Percentiles rank a stretch among this genome's conserved stretches.
phyloP scores from a whole-genome alignment of 176 grass and related monocot species.

The Miscanthus lutarioriparius region DNA sequence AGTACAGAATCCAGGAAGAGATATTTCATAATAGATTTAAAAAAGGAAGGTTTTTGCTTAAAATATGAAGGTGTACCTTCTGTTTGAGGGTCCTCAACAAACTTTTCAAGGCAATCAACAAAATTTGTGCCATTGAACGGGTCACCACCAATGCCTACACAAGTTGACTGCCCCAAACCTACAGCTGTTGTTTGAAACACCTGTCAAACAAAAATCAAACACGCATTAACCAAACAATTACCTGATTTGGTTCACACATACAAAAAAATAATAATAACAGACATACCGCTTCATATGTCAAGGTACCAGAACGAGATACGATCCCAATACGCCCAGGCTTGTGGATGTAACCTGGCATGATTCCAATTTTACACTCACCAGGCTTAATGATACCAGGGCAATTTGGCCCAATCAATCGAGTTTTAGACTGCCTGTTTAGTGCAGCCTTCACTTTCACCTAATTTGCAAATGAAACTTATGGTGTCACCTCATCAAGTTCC shows the following conservation, averaged over 20 bases:
- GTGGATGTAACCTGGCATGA: slow-evolving; percentile 99
- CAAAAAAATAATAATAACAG: slow-evolving; percentile 1
- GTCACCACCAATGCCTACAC: slow-evolving; percentile 96
- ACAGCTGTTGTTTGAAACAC: slow-evolving; percentile 98
- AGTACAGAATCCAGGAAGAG: not conserved
- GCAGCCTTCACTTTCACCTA: slow-evolving; percentile 96
- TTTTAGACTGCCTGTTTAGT: slow-evolving; percentile 92
- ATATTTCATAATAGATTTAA: not conserved
- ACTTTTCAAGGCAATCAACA: slow-evolving; percentile 93
- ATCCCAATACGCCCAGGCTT: slow-evolving; percentile 88
- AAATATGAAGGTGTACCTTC: slow-evolving; percentile 59
- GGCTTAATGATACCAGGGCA: slow-evolving; percentile 99
- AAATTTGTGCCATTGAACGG: slow-evolving; percentile 98
- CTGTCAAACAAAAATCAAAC: slow-evolving; percentile 49
- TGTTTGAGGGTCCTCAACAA: slow-evolving; percentile 96
- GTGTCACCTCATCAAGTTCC: not conserved
- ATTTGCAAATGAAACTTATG: slow-evolving; percentile 26
- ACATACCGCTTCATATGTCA: slow-evolving; percentile 98
- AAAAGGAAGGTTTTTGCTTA: not conserved
- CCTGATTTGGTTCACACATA: slow-evolving; percentile 6
- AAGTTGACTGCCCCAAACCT: slow-evolving; percentile 95
- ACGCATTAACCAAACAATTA: slow-evolving; percentile 2
- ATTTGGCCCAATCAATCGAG: slow-evolving; percentile 93
- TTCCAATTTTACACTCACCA: slow-evolving; percentile 99
- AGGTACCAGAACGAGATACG: slow-evolving; percentile 99